Base-by-base conservation (phyloP, 2,329 filamentous ascomycete genomes). In the Pyrenophora graminea region DNA sequence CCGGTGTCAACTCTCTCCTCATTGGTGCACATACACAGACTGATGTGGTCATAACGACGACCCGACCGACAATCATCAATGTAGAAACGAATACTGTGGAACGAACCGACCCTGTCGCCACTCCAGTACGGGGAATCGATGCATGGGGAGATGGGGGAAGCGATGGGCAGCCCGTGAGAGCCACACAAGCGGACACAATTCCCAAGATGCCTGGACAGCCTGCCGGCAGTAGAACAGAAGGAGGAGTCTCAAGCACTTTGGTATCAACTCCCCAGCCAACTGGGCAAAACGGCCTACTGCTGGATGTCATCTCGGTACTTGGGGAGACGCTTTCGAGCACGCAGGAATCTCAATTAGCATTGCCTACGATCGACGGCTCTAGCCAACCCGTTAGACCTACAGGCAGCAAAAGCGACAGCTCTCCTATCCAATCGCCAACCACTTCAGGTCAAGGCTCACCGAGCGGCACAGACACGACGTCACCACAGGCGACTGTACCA, bases 231-330 rank as follows among this genome's bases (percentile, higher is more conserved):
- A 9, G 8, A 10, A 18, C 19, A 40, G 25, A n/a, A 12, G 31
- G 12, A 15, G 31, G 30, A 7, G 23, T 10, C 8, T 25, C 39
- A 8, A 39, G 18, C 32, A 42, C 19, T 25, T n/a, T 27, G 6
- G 8, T 15, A 41, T 38, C 51, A 31, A 34, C 39, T 15, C 12
- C 40, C 3, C 53, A 48, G 34, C 39, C 39, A 21, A 48, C 56
- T 6, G 19, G 48, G 33, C 51, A 48, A 13, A 53, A 53, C 31
- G 53, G 45, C 25, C 53, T 67, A 6, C 37, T 67, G 8, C 18
- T 49, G 6, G 47, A 56, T 13, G 61, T 67, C 33, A 45, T 67
- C 36, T 59, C 55, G 8, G 44, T 40, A 10, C 51, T 66, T 13
- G 57, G 51, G 6, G 45, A 51, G n/a, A 30, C 54, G 13, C 42